Conservation (phyloP, 73 alveolate genomes). For the Paramecium tetraurelia region DNA sequence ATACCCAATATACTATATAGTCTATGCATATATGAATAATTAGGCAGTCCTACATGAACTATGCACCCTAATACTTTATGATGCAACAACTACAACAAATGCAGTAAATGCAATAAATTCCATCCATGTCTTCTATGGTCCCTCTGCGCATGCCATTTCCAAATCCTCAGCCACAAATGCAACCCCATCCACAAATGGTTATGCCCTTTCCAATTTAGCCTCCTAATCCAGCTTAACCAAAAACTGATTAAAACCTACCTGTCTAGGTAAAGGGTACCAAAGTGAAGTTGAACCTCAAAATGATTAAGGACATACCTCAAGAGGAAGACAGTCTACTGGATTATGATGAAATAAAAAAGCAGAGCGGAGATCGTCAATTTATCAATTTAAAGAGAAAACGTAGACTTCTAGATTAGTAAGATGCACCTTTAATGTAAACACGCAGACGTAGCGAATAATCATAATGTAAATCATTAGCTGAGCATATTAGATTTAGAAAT, state of each 20-base stretch:
- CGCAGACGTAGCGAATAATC: background rate
- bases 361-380: background rate
- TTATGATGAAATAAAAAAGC: conserved; percentile 24
- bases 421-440: background rate
- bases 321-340: conserved; percentile 37
- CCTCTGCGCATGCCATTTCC: background rate
- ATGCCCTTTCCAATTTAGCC: background rate
- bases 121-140: background rate
- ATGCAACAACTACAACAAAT: background rate
- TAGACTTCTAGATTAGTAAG: background rate
- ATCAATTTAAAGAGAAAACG: background rate
- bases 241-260: background rate
- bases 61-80: background rate
- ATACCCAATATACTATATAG: background rate
- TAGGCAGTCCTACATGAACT: conserved; percentile 9
- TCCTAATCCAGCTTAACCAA: background rate
- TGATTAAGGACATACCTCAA: background rate
- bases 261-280: background rate
- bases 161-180: background rate
- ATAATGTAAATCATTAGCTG: background rate
- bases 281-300: background rate
- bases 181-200: background rate
- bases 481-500: background rate
- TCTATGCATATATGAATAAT: background rate
- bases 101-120: conserved; percentile 35